Evolutionary conservation across 768 basidiomycete genomes (phyloP), one percentile per base, ranked within the genome.

Genomic region (Mrakia gelida): DNA sequence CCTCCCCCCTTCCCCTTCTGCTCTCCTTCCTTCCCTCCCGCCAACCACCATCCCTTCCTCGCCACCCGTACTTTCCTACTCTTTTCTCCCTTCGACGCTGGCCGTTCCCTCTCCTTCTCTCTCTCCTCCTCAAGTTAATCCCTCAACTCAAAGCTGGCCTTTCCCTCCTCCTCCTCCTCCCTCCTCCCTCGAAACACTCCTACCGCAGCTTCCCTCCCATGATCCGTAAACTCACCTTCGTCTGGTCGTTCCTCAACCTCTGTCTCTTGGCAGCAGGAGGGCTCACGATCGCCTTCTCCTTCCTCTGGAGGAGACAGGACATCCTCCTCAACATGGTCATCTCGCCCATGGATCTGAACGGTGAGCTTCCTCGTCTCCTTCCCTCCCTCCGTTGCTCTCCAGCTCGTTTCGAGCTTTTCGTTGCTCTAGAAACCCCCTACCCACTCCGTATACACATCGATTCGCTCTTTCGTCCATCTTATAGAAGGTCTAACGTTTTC

Each of bases 251-350:
- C 83, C 86, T 94, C 80, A 91, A 91, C 85, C 77, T 91, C 75
- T 87, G 86, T 79, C 88, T 95, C 70, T 87, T 94, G 68, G 88
- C 86, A n/a, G 90, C 91, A 18, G 93, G 92, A 63, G 85, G 86
- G 61, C 78, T 94, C 73, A 85, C 89, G 18, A 85, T 95, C 78
- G 87, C 87, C 61, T 85, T 93, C 70, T 91, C 92, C 26, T 85
- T 94, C 76, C 82, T 91, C 52, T 94, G 92, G 91, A 87, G 89
- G 74, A 85, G 86, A 63, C 87, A 89, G 11, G 88, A 92, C 81
- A 82, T 91, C n/a, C 85, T 95, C 77, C 86, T 91, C 84, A 92
- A 93, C 83, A 86, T 93, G 86, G 89, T 91, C 45, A 84, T 95
- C 72, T 88, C 87, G 78, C 81, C 84, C 21, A 81, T 85, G 68